Conservation (phyloP, 1,284 basidiomycete species). For the Erythrobasidium hasegawianum region DNA sequence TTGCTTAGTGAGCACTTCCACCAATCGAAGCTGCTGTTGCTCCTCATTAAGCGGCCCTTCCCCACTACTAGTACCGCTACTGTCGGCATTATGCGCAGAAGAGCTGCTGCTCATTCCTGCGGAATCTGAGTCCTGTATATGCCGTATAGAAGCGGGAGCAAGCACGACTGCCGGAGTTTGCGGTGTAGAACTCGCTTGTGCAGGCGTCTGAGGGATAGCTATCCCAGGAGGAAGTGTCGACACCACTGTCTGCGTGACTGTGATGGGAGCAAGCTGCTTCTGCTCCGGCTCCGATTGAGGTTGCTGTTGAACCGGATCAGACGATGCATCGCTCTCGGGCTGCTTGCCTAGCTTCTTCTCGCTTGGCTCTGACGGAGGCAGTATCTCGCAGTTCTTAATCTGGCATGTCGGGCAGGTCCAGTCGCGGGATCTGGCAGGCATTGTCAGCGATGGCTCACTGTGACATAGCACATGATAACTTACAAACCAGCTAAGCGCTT, state of each 20-base stretch:
- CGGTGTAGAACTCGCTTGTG: background rate
- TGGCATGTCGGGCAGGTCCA: conserved; percentile 31
- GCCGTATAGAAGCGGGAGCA: background rate
- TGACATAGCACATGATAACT: background rate
- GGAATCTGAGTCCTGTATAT: too few relatives aligned
- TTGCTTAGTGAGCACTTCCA: background rate
- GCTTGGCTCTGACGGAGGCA: conserved; percentile 4
- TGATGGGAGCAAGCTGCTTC: background rate
- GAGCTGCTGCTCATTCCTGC: too few relatives aligned
- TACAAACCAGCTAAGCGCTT: conserved; percentile 73
- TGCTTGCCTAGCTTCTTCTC: conserved; percentile 1
- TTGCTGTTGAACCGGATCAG: background rate
- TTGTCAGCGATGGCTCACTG: background rate
- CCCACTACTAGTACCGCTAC: too few relatives aligned
- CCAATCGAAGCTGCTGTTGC: background rate
- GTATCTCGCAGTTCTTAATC: conserved; percentile 21
- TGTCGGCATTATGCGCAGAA: too few relatives aligned
- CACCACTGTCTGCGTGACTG: background rate
- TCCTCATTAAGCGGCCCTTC: background rate
- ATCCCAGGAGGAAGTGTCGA: background rate
- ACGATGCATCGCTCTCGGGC: background rate
- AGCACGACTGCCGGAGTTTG: background rate
- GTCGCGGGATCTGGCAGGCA: conserved; percentile 12
- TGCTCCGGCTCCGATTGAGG: too few relatives aligned
- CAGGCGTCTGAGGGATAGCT: background rate